Base-by-base conservation (phyloP, 2,329 filamentous ascomycete genomes). In the Elsinoe perseae region DNA sequence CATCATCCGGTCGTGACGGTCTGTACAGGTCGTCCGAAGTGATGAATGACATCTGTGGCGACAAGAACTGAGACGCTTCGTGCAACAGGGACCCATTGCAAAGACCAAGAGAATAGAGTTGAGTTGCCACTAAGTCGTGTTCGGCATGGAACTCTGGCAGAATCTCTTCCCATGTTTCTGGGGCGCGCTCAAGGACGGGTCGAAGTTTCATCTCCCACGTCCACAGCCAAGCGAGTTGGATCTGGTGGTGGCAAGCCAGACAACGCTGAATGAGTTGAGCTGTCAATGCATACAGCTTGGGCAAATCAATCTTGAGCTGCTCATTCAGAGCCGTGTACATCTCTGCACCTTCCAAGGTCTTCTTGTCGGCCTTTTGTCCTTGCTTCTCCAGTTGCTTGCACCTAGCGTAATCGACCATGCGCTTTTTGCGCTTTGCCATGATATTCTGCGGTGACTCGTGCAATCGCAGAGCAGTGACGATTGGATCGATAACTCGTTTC, bases 381-480 rank as follows among this genome's bases (percentile, higher is more conserved):
- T 82, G 79, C 43, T 89, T 87, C 65, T 86, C 85, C 58, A 91
- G 78, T 62, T 86, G 82, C 65, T 88, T 84, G 63, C 82, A 89
- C 63, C 87, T 87, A 61, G 92, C 89, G 69, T 88, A 97, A 66
- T 96, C 90, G 14, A 92, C 75, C 12, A 95, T 81, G n/a, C 89
- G 85, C 75, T 97, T 97, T 64, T 91, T 86, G 21, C 93, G 86
- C 74, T 97, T 95, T 67, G 90, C 88, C 82, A 97, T 95, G 3
- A 93, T 86, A 58, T 90, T 81, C 50, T 90, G 87, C 1, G 92
- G 90, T 32, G 88, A 87, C 54, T 87, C 84, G 65, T 95, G 91
- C 7, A 89, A 78, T 65, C 87, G 85, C 68, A 93, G 86, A 27
- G 91, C 79, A 44, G 81, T 80, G 62, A 88, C 80, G 69, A 95